These are phyloP conservation scores for Colletotrichum zoysiae DNA, from an alignment of 2,329 filamentous ascomycete species.

Conservation along the genomic window DNA sequence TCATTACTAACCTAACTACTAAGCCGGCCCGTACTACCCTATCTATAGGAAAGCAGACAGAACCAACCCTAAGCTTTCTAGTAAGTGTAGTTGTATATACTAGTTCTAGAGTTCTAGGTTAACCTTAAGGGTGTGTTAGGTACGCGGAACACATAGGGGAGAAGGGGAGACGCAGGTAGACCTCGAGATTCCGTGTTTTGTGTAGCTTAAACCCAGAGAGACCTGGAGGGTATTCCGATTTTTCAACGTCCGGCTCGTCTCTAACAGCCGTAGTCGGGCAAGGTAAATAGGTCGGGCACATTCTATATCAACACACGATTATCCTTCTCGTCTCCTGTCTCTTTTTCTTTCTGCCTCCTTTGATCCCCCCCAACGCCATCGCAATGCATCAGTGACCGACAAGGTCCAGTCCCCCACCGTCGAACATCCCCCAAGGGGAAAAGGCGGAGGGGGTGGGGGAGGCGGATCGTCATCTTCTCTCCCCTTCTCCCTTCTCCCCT, in stretches of 20 bases:
- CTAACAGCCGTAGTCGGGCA: neutral
- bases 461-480: neutral
- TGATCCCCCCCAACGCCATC: slow-evolving; percentile 51
- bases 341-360: slow-evolving; percentile 23
- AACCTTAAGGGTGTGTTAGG: neutral
- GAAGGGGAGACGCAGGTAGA: neutral
- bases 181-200: neutral
- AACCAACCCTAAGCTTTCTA: no score
- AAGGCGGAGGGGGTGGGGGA: neutral
- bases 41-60: no score
- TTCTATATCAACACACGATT: slow-evolving; percentile 13
- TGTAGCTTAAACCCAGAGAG: slow-evolving; percentile 12
- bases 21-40: no score
- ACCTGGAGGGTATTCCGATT: slow-evolving; percentile 10
- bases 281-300: neutral
- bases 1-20: no score
- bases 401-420: slow-evolving; percentile 15
- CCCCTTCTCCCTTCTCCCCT: neutral
- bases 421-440: neutral
- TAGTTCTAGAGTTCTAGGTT: no score
- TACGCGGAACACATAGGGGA: neutral
- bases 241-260: slow-evolving; percentile 3
- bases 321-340: slow-evolving; percentile 23
- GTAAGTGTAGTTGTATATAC: no score
- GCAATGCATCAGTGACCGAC: slow-evolving; percentile 53